Evolutionary conservation across 345 rosid genomes (phyloP).

Genomic region (Reutealis trisperma): DNA sequence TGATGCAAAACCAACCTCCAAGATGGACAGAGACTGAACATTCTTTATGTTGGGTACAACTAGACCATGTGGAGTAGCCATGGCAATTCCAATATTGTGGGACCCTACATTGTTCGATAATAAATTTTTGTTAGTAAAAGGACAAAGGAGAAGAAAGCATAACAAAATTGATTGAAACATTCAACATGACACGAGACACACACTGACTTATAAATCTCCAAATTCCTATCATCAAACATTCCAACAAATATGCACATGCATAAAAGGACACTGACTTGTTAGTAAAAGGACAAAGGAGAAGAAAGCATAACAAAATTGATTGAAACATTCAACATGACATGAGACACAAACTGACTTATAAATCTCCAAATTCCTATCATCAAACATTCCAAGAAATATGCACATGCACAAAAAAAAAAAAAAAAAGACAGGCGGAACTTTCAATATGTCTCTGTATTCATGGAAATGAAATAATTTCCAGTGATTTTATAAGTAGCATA

Average conservation of each 20-base stretch:
- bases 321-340: background rate
- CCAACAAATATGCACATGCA: background rate
- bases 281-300: slow-evolving; percentile 5
- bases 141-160: background rate
- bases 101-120: slow-evolving; percentile 51
- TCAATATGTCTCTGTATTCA: background rate
- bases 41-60: slow-evolving; percentile 94
- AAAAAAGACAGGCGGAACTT: too few species aligned
- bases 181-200: background rate
- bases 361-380: background rate
- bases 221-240: background rate
- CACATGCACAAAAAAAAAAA: background rate
- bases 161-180: background rate
- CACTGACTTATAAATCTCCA: background rate
- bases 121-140: background rate
- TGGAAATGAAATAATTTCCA: background rate
- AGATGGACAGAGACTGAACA: slow-evolving; percentile 72
- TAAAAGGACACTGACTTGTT: background rate
- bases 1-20: slow-evolving; percentile 50
- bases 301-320: background rate
- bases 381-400: background rate
- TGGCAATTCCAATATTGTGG: slow-evolving; percentile 93
- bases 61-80: slow-evolving; percentile 86
- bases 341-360: background rate
- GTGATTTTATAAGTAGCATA: background rate